phyloP scores from a whole-genome alignment of 257 asterid genomes.

The Nicotiana benthamiana region DNA sequence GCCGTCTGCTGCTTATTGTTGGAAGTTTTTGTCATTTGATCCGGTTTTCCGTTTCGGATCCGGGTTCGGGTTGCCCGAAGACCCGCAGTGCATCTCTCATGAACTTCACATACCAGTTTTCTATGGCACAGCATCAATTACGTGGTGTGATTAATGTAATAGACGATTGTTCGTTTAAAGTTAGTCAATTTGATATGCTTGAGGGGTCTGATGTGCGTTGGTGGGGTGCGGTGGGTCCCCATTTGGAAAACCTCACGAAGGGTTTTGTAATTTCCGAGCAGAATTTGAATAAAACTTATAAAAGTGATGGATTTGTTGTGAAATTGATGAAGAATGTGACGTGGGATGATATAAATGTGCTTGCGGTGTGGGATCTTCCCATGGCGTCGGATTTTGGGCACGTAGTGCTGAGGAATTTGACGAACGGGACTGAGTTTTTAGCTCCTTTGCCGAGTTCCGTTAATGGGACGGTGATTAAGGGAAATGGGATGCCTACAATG shows the following conservation, averaged over 20 bases:
- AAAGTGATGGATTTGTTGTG: conserved; percentile 62
- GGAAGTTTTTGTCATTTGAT: conserved; percentile 22
- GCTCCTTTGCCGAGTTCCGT: neutral
- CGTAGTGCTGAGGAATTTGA: conserved; percentile 35
- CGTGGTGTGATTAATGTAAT: conserved; percentile 62
- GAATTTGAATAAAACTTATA: conserved; percentile 51
- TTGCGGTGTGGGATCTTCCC: conserved; percentile 80
- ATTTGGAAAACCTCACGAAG: conserved; percentile 61
- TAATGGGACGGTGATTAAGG: conserved; percentile 13
- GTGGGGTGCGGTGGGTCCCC: conserved; percentile 81
- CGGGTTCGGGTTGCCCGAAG: conserved; percentile 42
- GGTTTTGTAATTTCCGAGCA: conserved; percentile 73
- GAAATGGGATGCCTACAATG: conserved; percentile 42
- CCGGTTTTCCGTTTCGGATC: conserved; percentile 41
- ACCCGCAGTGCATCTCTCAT: conserved; percentile 40
- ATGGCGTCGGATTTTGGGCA: conserved; percentile 92
- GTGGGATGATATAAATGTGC: conserved; percentile 71
- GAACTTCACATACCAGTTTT: conserved; percentile 73
- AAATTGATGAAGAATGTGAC: conserved; percentile 53
- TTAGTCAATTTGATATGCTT: conserved; percentile 82
- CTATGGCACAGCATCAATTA: conserved; percentile 93
- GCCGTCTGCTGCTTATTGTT: neutral
- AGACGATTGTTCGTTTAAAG: conserved; percentile 71
- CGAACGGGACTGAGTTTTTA: conserved; percentile 4
- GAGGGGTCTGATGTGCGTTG: conserved; percentile 80